These are phyloP conservation scores for Hyphochytrium catenoides DNA, from an alignment of 352 stramenopile genomes.

Conservation along the genomic window DNA sequence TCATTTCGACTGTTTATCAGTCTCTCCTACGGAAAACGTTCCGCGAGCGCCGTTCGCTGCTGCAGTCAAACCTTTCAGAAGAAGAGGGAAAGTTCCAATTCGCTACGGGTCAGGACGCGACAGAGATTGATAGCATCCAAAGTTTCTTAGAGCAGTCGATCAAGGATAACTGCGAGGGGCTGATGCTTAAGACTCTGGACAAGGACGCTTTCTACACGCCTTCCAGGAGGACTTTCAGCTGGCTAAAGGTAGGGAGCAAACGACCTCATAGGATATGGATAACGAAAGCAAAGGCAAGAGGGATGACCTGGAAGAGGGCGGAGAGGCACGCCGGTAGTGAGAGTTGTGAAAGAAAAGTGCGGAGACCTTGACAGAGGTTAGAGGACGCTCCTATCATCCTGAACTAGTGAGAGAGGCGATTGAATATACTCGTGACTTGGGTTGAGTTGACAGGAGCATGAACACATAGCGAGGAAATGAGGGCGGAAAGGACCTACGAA, in stretches of 20 bases:
- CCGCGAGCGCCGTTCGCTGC: constrained; percentile 58
- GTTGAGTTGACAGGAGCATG: no score
- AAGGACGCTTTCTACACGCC: constrained; percentile 91
- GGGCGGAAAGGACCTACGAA: no score
- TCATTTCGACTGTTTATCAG: constrained; percentile 9
- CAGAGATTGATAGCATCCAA: constrained; percentile 36
- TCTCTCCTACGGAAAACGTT: constrained; percentile 74
- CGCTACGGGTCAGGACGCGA: constrained; percentile 65
- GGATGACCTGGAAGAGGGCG: neutral
- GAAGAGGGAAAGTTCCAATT: constrained; percentile 83
- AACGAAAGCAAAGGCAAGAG: no score
- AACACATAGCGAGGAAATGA: no score
- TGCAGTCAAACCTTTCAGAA: constrained; percentile 75
- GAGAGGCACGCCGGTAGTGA: neutral
- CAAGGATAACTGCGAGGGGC: constrained; percentile 76
- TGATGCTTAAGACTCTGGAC: constrained; percentile 99
- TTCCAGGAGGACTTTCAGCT: constrained; percentile 92
- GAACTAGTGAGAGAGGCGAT: no score
- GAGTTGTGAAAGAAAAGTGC: no score
- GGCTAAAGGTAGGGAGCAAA: constrained; percentile 81
- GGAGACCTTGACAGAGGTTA: no score
- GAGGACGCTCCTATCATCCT: no score
- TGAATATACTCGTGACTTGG: no score
- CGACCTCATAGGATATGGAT: no score
- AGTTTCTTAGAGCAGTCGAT: constrained; percentile 85